Evolutionary conservation across 1,284 basidiomycete genomes (phyloP).

Genomic region (Ceratobasidium sp.): DNA sequence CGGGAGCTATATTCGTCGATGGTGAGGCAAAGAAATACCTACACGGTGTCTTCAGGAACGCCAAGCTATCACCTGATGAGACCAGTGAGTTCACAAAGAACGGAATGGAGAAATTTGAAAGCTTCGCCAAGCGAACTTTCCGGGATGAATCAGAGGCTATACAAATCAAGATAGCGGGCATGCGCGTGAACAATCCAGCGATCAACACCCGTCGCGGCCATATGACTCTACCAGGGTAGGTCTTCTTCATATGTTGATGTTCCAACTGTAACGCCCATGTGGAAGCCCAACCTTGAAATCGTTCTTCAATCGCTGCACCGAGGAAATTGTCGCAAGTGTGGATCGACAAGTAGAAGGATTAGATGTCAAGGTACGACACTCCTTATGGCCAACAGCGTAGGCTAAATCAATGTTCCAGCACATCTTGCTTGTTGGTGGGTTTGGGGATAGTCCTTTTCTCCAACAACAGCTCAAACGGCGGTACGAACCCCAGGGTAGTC

Average conservation of each 20-base stretch:
- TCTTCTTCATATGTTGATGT: background rate
- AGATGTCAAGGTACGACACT: slow-evolving; percentile 9
- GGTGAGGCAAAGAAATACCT: slow-evolving; percentile 13
- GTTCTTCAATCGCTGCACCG: slow-evolving; percentile 29
- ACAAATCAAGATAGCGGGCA: background rate
- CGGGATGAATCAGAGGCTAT: slow-evolving; percentile 2
- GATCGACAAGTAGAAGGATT: slow-evolving; percentile 19
- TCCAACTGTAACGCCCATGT: background rate
- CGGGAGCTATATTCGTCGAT: slow-evolving; percentile 44
- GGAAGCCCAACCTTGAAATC: slow-evolving; percentile 18
- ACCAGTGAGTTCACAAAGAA: slow-evolving; percentile 3
- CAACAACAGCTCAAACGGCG: slow-evolving; percentile 21
- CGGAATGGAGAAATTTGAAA: slow-evolving; percentile 39
- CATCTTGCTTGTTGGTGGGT: slow-evolving; percentile 46
- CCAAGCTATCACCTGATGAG: background rate
- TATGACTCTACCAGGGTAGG: slow-evolving; percentile 6
- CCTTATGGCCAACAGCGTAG: background rate
- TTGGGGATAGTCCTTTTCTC: slow-evolving; percentile 45
- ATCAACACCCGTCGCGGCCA: slow-evolving; percentile 16
- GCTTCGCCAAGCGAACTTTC: slow-evolving; percentile 11
- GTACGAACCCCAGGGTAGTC: slow-evolving; percentile 10
- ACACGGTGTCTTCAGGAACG: background rate
- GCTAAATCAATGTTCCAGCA: background rate
- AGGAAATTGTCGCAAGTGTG: slow-evolving; percentile 18
- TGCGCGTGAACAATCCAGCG: slow-evolving; percentile 19